Base-by-base conservation (phyloP, 371 early-diverging fungal genomes). In the Cokeromyces recurvatus region DNA sequence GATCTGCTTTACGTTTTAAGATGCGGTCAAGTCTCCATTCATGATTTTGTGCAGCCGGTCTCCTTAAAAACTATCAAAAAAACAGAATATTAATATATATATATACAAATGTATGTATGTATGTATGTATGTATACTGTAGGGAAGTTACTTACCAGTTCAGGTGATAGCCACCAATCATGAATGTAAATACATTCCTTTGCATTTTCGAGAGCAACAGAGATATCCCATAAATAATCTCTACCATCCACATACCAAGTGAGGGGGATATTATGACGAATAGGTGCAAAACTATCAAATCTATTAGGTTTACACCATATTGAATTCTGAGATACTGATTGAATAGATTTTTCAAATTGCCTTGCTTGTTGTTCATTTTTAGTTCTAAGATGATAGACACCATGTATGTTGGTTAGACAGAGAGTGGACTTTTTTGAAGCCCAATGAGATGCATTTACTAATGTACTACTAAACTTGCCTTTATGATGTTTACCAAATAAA, bases 111-210 rank as follows among this genome's bases (percentile, higher is more conserved):
- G n/a, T n/a, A n/a, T n/a, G n/a, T n/a, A n/a, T n/a, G n/a, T n/a
- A n/a, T n/a, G 21, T 24, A 20, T 23, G 11, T 2, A 15, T n/a
- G n/a, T n/a, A n/a, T n/a, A n/a, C n/a, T n/a, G n/a, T n/a, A n/a
- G n/a, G n/a, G n/a, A n/a, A n/a, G n/a, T n/a, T 2, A 0, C 17
- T 59, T 60, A 51, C 60, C 43, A 61, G 22, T 53, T 61, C 62
- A 14, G 52, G 52, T 8, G 52, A 52, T 24, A 91, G 66, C 91
- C 94, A 95, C 97, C 97, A 96, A 64, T 91, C 96, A 23, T 79
- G 80, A 55, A 95, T 92, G 59, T 88, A 93, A 27, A 94, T 88
- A 35, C 74, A 73, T 40, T 79, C 74, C 31, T 76, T 81, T 23
- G 95, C 94, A 32, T 77, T 77, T 46, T 82, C 72, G 43, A 95